Base-by-base conservation (phyloP, 768 basidiomycete genomes). In the Podaxis pistillaris region DNA sequence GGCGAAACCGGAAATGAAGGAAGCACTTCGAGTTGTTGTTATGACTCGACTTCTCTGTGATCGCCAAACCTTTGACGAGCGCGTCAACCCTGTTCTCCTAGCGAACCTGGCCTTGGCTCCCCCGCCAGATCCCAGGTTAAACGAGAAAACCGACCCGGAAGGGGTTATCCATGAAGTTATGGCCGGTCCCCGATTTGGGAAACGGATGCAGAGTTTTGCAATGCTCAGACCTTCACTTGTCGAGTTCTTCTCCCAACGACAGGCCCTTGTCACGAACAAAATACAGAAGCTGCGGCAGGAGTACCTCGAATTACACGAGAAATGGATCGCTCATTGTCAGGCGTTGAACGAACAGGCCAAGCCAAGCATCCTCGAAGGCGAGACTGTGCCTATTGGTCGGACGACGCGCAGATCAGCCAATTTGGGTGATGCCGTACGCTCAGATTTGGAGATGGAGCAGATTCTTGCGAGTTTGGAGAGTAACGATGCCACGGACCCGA, bases 401-500 rank as follows among this genome's bases (percentile, higher is more conserved):
- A 88, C 89, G 46, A 93, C 91, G 8, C 84, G 92, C 30, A 86
- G 93, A 26, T 85, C 89, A 9, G 81, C 87, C 52, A 88, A 89
- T 0, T 77, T 92, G 65, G 93, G 93, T 28, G 96, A 97, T 73
- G 88, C 93, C 13, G 95, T 95, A 15, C 89, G 94, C 3, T 94
- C 95, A 17, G 96, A 98, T 74, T 82, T 96, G 61, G 96, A 98
- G 78, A 95, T 97, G 87, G 93, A 97, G 69, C 94, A 95, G 75
- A 94, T 98, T 70, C 91, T 98, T 62, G 93, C 93, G n/a, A 93
- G 89, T 69, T 78, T 97, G 44, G 94, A 93, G 26, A 91, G 89
- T 67, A 94, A 96, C 65, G 95, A 96, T 63, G 86, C 93, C 33
- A 92, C 89, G n/a, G 95, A 98, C 74, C 93, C 96, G 0, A 90